A percentile compares a stretch with the other conserved stretches of the same genome.
Conservation (phyloP, 345 rosid species). For the Clarkia xantiana region DNA sequence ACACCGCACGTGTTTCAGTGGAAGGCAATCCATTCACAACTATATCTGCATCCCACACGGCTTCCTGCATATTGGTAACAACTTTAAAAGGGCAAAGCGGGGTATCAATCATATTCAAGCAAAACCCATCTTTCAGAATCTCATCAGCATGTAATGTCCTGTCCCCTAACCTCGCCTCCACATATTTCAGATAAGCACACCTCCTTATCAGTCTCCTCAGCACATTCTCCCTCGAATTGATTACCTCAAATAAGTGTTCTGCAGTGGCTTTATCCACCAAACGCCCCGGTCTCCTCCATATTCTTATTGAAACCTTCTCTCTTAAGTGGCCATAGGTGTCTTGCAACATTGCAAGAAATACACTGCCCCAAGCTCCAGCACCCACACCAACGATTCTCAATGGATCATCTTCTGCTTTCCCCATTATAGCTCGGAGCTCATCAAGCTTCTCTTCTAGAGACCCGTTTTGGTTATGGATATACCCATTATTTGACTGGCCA, state of each 20-base stretch:
- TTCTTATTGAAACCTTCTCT: slow-evolving; percentile 73
- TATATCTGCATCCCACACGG: slow-evolving; percentile 97
- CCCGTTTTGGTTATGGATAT: slow-evolving; percentile 31
- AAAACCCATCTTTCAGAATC: slow-evolving; percentile 90
- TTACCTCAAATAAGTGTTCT: slow-evolving; percentile 85
- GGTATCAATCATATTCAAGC: slow-evolving; percentile 91
- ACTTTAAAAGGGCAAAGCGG: slow-evolving; percentile 87
- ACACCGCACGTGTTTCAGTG: slow-evolving; percentile 65
- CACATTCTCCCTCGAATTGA: slow-evolving; percentile 88
- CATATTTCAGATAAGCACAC: slow-evolving; percentile 89
- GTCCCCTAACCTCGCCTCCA: slow-evolving; percentile 90
- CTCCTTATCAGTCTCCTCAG: slow-evolving; percentile 84
- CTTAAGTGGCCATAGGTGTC: slow-evolving; percentile 68
- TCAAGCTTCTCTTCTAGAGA: slow-evolving; percentile 62
- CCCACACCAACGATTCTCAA: slow-evolving; percentile 83
- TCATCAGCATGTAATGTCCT: slow-evolving; percentile 75
- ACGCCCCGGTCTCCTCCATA: slow-evolving; percentile 87
- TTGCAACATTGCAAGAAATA: slow-evolving; percentile 77
- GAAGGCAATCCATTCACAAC: slow-evolving; percentile 95
- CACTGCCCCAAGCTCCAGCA: slow-evolving; percentile 99
- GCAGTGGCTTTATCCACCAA: slow-evolving; percentile 63
- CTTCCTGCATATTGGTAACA: slow-evolving; percentile 91
- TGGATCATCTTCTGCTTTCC: slow-evolving; percentile 72
- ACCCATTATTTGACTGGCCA: slow-evolving; percentile 32
- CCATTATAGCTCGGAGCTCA: slow-evolving; percentile 48